A percentile compares a stretch with the other conserved stretches of the same genome.
phyloP scores from a whole-genome alignment of 2,329 filamentous ascomycete species.

The Bipolaris zeicola region DNA sequence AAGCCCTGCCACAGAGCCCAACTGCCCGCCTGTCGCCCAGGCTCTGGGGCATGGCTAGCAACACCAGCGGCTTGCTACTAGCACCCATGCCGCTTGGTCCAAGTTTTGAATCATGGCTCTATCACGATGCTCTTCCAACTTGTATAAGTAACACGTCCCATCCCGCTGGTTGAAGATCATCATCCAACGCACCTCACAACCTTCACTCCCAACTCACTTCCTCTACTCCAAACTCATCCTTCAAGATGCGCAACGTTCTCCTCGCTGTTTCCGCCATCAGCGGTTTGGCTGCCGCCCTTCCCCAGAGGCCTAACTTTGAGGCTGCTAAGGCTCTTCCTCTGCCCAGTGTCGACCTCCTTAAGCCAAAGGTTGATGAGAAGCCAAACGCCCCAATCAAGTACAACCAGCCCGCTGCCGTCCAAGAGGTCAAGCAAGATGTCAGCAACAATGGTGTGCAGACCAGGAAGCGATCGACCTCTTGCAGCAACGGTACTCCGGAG shows the following conservation, averaged over 20 bases:
- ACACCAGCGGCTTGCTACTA: constrained; percentile 13
- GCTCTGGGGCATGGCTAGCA: constrained; percentile 3
- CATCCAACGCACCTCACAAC: constrained; percentile 16
- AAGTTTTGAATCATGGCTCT: constrained; percentile 4
- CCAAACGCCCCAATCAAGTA: constrained; percentile 1
- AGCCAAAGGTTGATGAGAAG: constrained; percentile 30
- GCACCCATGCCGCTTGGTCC: constrained; percentile 4
- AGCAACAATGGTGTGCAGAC: constrained; percentile 13
- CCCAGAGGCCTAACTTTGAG: constrained; percentile 46
- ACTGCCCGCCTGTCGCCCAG: constrained; percentile 1
- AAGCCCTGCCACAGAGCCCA: constrained; percentile 1
- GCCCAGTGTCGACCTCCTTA: constrained; percentile 23
- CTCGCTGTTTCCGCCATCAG: constrained; percentile 21
- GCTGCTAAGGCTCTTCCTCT: constrained; percentile 44
- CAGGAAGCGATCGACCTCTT: constrained; percentile 19
- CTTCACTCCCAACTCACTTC: constrained; percentile 12
- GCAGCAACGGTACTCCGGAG: constrained; percentile 8
- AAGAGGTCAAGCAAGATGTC: constrained; percentile 19
- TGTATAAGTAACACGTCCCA: constrained; percentile 23
- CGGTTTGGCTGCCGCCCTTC: constrained; percentile 27
- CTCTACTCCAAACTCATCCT: constrained; percentile 7
- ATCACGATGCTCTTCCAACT: not conserved
- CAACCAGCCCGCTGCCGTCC: constrained; percentile 1
- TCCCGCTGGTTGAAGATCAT: constrained; percentile 15
- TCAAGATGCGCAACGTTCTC: constrained; percentile 33